A percentile compares a stretch with the other conserved stretches of the same genome.
phyloP scores from a whole-genome alignment of 495 filamentous ascomycete genomes.

The Xylaria longipes region DNA sequence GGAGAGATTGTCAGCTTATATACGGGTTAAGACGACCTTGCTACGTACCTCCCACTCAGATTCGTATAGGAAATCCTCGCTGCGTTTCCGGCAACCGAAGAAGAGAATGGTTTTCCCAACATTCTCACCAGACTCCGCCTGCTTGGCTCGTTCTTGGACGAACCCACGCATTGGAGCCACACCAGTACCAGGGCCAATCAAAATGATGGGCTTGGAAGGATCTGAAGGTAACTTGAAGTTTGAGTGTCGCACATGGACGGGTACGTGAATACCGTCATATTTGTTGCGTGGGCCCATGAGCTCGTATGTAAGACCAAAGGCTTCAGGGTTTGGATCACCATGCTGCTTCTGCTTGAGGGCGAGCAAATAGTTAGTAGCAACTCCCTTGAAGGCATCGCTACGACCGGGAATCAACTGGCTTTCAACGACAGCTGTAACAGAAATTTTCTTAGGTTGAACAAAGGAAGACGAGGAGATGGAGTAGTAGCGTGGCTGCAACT shows the following conservation, averaged over 20 bases:
- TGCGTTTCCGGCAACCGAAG: constrained; percentile 85
- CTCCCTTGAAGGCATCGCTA: constrained; percentile 85
- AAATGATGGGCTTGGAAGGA: constrained; percentile 89
- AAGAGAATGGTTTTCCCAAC: constrained; percentile 93
- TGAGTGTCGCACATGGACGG: constrained; percentile 94
- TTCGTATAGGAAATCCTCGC: constrained; percentile 91
- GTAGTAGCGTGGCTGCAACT: constrained; percentile 97
- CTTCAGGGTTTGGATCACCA: constrained; percentile 82
- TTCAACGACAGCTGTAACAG: constrained; percentile 95
- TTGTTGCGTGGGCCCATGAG: constrained; percentile 93
- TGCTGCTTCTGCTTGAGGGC: constrained; percentile 98
- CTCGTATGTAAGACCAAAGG: constrained; percentile 87
- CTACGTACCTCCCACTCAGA: constrained; percentile 89
- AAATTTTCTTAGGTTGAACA: constrained; percentile 91
- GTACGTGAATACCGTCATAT: constrained; percentile 94
- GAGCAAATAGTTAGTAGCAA: constrained; percentile 96
- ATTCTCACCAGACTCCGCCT: constrained; percentile 77
- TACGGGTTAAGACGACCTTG: constrained; percentile 3
- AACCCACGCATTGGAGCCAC: constrained; percentile 97
- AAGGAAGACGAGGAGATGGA: constrained; percentile 97
- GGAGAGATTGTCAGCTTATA: constrained; percentile 27
- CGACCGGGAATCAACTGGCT: constrained; percentile 77
- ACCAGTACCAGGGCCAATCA: constrained; percentile 96
- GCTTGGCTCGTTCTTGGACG: constrained; percentile 87
- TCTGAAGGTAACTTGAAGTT: constrained; percentile 99